Base-by-base conservation (phyloP, 257 asterid species). In the Forsythia suspensa region DNA sequence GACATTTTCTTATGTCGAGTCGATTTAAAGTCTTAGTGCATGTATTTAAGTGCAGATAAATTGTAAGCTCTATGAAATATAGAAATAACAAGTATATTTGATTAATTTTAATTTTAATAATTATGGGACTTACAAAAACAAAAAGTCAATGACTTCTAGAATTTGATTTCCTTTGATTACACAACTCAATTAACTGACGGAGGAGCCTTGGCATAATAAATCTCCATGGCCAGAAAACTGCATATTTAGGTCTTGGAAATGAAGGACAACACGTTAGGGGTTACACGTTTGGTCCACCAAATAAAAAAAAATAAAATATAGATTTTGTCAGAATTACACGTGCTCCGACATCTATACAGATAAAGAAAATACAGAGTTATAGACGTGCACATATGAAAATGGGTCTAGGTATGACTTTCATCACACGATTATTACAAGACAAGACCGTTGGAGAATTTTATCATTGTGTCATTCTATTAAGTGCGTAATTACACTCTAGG, bases 311-410 rank as follows among this genome's bases (percentile, higher is more conserved):
- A 29, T 29, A 0, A 29, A 29, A 29, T 29, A 16, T 38, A 10
- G 41, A 74, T 52, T 36, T 59, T 74, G 79, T 78, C 83, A 78
- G 71, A 40, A 78, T 77, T 82, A 78, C 85, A 84, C 83, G 81
- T 81, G 82, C 72, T 77, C 74, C 29, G 51, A 78, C 70, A 74
- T 81, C 72, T 65, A n/a, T 29, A 70, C 41, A 15, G 8, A 43
- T 29, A 57, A n/a, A 34, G 20, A 75, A 6, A 10, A 43, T 48
- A 34, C 24, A 76, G 37, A 37, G 38, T 42, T 46, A 13, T 11
- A 42, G 73, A 38, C 63, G 46, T 61, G 83, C 78, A 43, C 72
- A 39, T 59, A 72, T 79, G 40, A 42, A 7, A 51, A 71, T 42
- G 42, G 46, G 12, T 42, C 16, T 20, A 44, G 79, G 73, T 21